A percentile compares a stretch with the other conserved stretches of the same genome.
Evolutionary conservation across 768 basidiomycete genomes (phyloP).

Genomic region (Termitomyces sp.): DNA sequence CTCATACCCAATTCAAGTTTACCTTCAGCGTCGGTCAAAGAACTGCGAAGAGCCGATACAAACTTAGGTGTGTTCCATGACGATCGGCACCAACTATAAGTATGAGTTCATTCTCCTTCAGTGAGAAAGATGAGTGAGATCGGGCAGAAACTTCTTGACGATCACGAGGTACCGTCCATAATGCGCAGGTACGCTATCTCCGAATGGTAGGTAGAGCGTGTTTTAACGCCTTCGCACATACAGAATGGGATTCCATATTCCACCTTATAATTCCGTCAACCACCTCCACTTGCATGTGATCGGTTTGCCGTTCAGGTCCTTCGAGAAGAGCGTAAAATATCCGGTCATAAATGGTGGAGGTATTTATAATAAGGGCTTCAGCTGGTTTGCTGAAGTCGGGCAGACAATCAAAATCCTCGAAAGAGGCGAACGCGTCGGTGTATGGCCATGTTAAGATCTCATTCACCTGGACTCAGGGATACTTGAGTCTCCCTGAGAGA

Average conservation of each 20-base stretch:
- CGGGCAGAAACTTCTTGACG: conserved; percentile 51
- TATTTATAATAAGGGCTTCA: conserved; percentile 54
- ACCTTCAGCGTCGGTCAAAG: conserved; percentile 49
- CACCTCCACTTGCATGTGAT: conserved; percentile 79
- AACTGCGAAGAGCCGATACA: conserved; percentile 40
- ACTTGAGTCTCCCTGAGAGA: not conserved
- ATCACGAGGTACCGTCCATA: conserved; percentile 33
- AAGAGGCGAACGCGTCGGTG: conserved; percentile 42
- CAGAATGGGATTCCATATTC: conserved; percentile 81
- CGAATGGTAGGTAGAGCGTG: not conserved
- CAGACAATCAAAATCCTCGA: conserved; percentile 64
- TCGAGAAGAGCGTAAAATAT: conserved; percentile 40
- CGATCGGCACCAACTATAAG: not conserved
- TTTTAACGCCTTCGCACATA: conserved; percentile 10
- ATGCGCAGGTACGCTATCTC: conserved; percentile 40
- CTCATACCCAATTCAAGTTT: conserved; percentile 1
- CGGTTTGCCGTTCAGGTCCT: conserved; percentile 57
- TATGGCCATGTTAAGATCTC: conserved; percentile 42
- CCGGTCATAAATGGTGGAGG: conserved; percentile 36
- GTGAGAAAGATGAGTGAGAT: conserved; percentile 33
- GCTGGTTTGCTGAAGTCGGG: conserved; percentile 66
- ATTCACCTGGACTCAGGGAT: not conserved
- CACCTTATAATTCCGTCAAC: conserved; percentile 68
- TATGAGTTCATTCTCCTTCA: conserved; percentile 4
- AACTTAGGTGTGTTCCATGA: conserved; percentile 37